Conservation (phyloP, 495 filamentous ascomycete species). For the Penicillium nucicola region DNA sequence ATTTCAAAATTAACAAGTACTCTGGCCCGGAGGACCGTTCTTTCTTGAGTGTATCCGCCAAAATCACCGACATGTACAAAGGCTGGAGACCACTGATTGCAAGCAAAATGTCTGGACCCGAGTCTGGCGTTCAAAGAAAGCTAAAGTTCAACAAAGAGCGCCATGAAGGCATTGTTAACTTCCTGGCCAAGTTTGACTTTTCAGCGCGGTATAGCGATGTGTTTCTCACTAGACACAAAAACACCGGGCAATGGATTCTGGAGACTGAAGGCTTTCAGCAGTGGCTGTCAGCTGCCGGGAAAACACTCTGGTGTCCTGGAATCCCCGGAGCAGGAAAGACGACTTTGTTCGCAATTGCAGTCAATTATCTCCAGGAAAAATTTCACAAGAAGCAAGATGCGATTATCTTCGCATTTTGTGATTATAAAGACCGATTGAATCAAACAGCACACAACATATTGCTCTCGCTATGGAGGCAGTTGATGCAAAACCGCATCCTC, state of each 20-base stretch:
- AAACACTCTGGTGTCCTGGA: slow-evolving; percentile 1
- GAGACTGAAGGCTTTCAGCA: not conserved
- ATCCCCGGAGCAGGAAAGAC: slow-evolving; percentile 4
- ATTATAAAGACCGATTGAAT: not conserved
- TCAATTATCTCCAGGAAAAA: not conserved
- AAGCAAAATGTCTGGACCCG: not conserved
- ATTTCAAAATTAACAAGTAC: slow-evolving; percentile 5
- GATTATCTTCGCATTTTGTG: slow-evolving; percentile 1
- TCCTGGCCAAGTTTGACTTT: slow-evolving; percentile 2
- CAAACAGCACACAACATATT: not conserved
- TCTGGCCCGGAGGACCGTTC: not conserved
- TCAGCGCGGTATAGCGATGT: not conserved
- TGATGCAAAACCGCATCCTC: slow-evolving; percentile 1
- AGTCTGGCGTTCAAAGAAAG: not conserved
- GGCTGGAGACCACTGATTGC: not conserved
- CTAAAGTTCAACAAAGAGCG: not conserved
- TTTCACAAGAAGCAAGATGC: not conserved
- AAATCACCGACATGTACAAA: slow-evolving; percentile 1
- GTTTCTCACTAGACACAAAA: not conserved
- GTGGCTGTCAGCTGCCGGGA: not conserved
- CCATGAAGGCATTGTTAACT: not conserved
- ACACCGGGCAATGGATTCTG: not conserved
- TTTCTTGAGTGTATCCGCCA: not conserved
- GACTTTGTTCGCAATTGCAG: not conserved
- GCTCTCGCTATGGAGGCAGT: not conserved